Base-by-base conservation (phyloP, 768 basidiomycete genomes). In the Phlegmacium glaucopus region DNA sequence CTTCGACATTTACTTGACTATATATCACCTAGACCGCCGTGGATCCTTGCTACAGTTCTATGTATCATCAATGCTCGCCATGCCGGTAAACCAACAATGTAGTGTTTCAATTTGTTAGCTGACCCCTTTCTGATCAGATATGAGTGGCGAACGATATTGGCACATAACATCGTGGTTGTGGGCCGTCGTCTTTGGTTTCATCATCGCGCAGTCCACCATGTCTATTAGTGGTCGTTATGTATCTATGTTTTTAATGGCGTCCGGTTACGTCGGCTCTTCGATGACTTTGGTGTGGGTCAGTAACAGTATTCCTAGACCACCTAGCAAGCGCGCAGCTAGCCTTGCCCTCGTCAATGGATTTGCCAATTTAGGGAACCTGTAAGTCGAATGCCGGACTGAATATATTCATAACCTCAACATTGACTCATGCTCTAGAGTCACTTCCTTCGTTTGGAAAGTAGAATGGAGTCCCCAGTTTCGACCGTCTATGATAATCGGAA, bases 121-220 rank as follows among this genome's bases (percentile, higher is more conserved):
- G 22, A 18, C 30, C 22, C 38, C n/a, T 11, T 18, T 9, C 4
- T 7, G 47, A 4, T 34, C 22, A 69, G 81, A 82, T 52, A 63
- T 61, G 39, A 78, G 76, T 3, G 81, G 80, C 0, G 82, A 83
- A 61, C 74, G 80, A 5, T 83, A 75, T 62, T 79, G 79, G 69
- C 82, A 83, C 58, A 66, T 74, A 47, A 61, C 65, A 4, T 63
- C 56, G 4, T 74, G 72, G 63, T 80, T 77, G 79, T 80, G 79
- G 79, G 74, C 64, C 3, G 72, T 72, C 40, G 77, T 83, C 2
- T 28, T 79, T 4, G 82, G 77, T 1, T 83, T 75, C 50, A 77
- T 83, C 47, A 79, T 84, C 47, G 74, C 71, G 4, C 56, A 82
- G 17, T 72, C 71, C 2, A 82, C 80, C 0, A 70, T 71, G 64